Evolutionary conservation across 1,284 basidiomycete species (phyloP).

Genomic region (Ustilago loliicola): DNA sequence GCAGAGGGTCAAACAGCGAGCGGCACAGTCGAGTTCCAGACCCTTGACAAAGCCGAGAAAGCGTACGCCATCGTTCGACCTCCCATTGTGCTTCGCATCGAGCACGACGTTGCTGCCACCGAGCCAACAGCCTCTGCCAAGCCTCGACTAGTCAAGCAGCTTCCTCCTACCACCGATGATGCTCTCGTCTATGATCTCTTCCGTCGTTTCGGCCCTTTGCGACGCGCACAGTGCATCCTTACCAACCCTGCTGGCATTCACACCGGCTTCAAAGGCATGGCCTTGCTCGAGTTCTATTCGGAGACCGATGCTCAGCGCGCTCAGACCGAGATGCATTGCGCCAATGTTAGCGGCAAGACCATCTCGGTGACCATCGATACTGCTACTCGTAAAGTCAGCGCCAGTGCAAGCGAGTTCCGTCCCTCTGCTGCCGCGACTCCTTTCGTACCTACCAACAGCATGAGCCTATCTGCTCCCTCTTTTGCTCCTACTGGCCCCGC

Average conservation of each 20-base stretch:
- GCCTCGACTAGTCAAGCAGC: conserved; percentile 62
- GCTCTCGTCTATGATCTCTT: conserved; percentile 61
- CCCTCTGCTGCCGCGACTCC: conserved; percentile 52
- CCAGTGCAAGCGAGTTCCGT: conserved; percentile 49
- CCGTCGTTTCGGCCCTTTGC: conserved; percentile 59
- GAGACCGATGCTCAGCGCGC: conserved; percentile 59
- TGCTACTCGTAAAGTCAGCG: conserved; percentile 33
- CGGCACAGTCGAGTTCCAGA: conserved; percentile 65
- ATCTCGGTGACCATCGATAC: conserved; percentile 61
- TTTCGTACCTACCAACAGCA: conserved; percentile 49
- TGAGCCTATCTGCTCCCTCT: conserved; percentile 56
- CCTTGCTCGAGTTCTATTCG: conserved; percentile 53
- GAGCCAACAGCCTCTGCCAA: conserved; percentile 53
- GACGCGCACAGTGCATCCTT: conserved; percentile 53
- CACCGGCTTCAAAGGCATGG: conserved; percentile 66
- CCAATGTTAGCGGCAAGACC: conserved; percentile 57
- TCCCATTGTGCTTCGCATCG: conserved; percentile 47
- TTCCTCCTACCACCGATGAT: conserved; percentile 55
- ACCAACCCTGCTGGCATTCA: conserved; percentile 58
- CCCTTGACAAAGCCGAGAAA: conserved; percentile 62
- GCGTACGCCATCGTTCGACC: conserved; percentile 59
- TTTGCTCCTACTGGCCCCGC: conserved; percentile 40
- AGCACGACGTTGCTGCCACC: conserved; percentile 14
- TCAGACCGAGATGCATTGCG: conserved; percentile 61
- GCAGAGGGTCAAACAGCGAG: conserved; percentile 31